phyloP scores from a whole-genome alignment of 306 rosid genomes.

The Cicer arietinum region DNA sequence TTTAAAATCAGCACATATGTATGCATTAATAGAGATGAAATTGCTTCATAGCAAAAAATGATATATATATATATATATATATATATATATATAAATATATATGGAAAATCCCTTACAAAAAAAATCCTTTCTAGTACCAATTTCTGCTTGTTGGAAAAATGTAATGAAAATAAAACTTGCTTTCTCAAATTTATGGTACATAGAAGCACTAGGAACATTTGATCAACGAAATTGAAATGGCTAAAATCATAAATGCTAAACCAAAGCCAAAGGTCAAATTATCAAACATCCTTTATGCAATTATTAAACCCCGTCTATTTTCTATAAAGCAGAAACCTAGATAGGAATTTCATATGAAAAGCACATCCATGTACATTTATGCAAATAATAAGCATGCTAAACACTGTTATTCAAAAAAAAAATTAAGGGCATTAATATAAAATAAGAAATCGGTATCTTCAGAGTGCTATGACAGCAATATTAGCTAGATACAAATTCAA shows the following conservation, averaged over 20 bases:
- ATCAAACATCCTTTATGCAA: slow-evolving; percentile 16
- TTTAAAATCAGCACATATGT: background rate
- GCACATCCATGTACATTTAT: too few species aligned
- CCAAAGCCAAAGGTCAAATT: slow-evolving; percentile 3
- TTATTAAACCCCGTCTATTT: background rate
- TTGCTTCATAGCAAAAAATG: background rate
- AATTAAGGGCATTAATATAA: background rate
- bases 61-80: too few species aligned
- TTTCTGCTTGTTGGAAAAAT: background rate
- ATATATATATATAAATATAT: background rate
- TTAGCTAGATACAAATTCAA: background rate
- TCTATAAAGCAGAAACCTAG: slow-evolving; percentile 23
- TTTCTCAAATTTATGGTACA: slow-evolving; percentile 3
- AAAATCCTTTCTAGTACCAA: background rate
- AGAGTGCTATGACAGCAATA: background rate
- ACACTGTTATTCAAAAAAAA: background rate
- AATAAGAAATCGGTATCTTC: background rate
- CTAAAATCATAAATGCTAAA: slow-evolving; percentile 9
- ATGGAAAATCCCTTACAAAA: background rate
- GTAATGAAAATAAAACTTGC: background rate
- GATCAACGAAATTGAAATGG: background rate
- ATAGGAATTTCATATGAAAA: slow-evolving; percentile 17
- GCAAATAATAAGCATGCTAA: background rate
- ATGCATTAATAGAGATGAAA: background rate
- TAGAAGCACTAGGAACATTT: slow-evolving; percentile 1